Evolutionary conservation across 352 stramenopile genomes (phyloP), one percentile per base, ranked within the genome.

Genomic region (Halophytophthora polymorphica): DNA sequence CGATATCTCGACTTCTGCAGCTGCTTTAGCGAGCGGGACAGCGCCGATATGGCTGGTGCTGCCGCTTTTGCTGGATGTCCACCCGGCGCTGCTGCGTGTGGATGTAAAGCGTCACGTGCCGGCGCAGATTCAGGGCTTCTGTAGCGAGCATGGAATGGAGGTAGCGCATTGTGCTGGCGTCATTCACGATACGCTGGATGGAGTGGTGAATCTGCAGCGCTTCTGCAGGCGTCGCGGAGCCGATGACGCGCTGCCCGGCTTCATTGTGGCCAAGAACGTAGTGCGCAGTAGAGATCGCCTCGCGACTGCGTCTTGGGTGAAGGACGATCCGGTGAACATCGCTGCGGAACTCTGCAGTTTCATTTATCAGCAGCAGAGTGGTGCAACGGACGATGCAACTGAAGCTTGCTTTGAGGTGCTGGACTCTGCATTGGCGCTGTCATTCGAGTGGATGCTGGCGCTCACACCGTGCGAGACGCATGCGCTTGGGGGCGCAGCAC

Each of bases 21-120:
- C 40, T 21, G 54, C 13, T 33, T 48, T 34, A n/a, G n/a, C n/a
- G n/a, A n/a, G n/a, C 1, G 31, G 58, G 38, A 18, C 17, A 34
- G 15, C 35, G 12, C 59, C 54, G 1, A 21, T 57, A 33, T 70
- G 61, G 50, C 44, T 84, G 3, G 31, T 69, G 29, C 25, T 87
- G 4, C 69, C 76, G 4, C 41, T 70, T 54, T 50, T 83, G 34
- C 53, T 85, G n/a, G 71, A 85, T 45, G 64, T 85, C 41, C 73
- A 83, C 34, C 73, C 73, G 2, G 50, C 63, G 35, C 41, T 85
- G 10, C 36, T 85, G 15, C 61, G 53, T 7, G 18, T 85, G 36
- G 57, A 79, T 45, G 57, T 67, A 15, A 56, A 21, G 7, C 50
- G 36, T 2, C 43, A 60, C n/a, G 36, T 69, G 11, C 29, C 35